Percentiles rank a stretch among this genome's conserved stretches.
phyloP scores from a whole-genome alignment of 768 basidiomycete species.

The Amyloporia xantha region DNA sequence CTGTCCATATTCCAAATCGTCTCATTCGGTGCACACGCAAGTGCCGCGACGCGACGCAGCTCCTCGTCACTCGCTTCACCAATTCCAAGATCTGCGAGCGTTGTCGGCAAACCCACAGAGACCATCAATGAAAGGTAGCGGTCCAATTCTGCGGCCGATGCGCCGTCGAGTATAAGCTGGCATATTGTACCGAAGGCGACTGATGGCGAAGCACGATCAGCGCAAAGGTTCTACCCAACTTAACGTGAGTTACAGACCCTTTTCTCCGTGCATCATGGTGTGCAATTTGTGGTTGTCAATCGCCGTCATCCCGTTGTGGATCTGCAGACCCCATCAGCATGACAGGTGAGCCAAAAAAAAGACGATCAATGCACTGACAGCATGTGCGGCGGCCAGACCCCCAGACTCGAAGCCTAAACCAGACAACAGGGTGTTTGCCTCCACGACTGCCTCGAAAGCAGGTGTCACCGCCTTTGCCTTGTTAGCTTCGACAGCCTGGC shows the following conservation, averaged over 20 bases:
- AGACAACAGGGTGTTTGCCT: constrained; percentile 26
- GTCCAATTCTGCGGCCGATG: constrained; percentile 19
- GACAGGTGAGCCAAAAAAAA: neutral
- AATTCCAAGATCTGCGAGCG: constrained; percentile 24
- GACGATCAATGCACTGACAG: constrained; percentile 14
- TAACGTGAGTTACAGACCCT: constrained; percentile 11
- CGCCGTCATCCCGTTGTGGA: constrained; percentile 27
- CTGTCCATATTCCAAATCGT: constrained; percentile 27
- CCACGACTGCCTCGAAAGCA: constrained; percentile 27
- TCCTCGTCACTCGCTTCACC: constrained; percentile 23
- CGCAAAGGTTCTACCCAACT: neutral
- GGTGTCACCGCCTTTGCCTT: constrained; percentile 22
- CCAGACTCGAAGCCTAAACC: constrained; percentile 28
- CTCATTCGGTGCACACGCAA: constrained; percentile 22
- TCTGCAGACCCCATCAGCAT: constrained; percentile 9
- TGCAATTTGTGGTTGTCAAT: constrained; percentile 21
- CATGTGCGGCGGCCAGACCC: constrained; percentile 26
- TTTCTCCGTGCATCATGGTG: constrained; percentile 25
- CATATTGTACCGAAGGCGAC: constrained; percentile 26
- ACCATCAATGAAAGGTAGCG: constrained; percentile 25
- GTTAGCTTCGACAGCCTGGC: constrained; percentile 26
- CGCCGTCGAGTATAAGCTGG: constrained; percentile 24
- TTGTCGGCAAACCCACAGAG: constrained; percentile 25
- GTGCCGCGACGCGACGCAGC: constrained; percentile 20
- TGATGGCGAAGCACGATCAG: neutral